phyloP scores from a whole-genome alignment of 1,284 basidiomycete genomes.

The Pseudozyma flocculosa region DNA sequence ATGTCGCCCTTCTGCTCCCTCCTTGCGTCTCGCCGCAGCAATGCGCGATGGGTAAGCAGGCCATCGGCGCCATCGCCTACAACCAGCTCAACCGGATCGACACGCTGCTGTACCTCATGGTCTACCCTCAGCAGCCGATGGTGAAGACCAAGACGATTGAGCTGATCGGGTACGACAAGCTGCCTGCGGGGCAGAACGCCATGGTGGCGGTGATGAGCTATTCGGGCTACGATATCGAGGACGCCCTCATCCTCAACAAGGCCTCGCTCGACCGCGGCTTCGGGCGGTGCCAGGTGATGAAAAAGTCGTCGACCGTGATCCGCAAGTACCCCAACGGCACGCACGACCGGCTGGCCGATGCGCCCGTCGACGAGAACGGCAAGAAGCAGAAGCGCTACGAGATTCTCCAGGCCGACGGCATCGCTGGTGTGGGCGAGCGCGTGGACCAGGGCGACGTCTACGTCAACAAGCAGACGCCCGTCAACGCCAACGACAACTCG shows the following conservation, averaged over 20 bases:
- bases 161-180: conserved; percentile 89
- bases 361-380: conserved; percentile 75
- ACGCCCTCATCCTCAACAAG: conserved; percentile 94
- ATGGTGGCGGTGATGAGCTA: conserved; percentile 99
- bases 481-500: conserved; percentile 72
- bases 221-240: conserved; percentile 99
- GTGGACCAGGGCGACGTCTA: conserved; percentile 92
- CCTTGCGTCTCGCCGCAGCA: conserved; percentile 57
- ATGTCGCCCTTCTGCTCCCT: no score
- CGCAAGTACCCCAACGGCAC: conserved; percentile 97
- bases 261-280: conserved; percentile 84
- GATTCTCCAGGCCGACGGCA: conserved; percentile 85
- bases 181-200: conserved; percentile 97
- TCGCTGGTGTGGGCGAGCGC: conserved; percentile 90
- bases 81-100: conserved; percentile 98
- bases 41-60: conserved; percentile 99
- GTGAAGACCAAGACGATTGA: conserved; percentile 92
- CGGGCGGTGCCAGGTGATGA: conserved; percentile 92
- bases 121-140: conserved; percentile 99
- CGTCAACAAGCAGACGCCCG: conserved; percentile 93
- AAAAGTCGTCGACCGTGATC: conserved; percentile 91
- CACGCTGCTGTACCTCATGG: conserved; percentile 94
- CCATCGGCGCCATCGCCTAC: conserved; percentile 97
- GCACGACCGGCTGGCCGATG: conserved; percentile 92
- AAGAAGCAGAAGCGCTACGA: conserved; percentile 79